Evolutionary conservation across 306 rosid species (phyloP), one percentile per base, ranked within the genome.

Genomic region (Lathyrus oleraceus): DNA sequence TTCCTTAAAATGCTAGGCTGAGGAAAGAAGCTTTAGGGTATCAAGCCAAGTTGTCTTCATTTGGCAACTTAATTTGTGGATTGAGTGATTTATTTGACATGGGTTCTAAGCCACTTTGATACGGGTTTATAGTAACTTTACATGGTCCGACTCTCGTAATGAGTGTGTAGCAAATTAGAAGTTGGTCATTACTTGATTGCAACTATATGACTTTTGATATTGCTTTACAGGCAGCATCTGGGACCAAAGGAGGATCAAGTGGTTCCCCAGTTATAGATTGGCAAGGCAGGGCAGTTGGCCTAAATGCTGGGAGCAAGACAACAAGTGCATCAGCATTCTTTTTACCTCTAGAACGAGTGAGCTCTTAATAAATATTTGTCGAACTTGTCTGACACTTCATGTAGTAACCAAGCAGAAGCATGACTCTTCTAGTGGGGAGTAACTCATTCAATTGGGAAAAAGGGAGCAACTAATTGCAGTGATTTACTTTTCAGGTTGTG

Each of bases 181-280:
- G 35, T 47, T 73, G 20, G 16, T 30, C 30, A 11, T 17, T 51
- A 49, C 67, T 60, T 73, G 48, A 64, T 40, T 70, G 60, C 59
- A 58, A 74, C 78, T 27, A 58, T 28, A 14, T 73, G 45, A n/a
- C 64, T 68, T 35, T n/a, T 76, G 54, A 58, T n/a, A 66, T 79
- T 60, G 67, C 49, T 62, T 65, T 79, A 19, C 84, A 94, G 98
- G 98, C 98, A 69, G 98, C 98, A 62, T 94, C 98, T 64, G 98
- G 98, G 73, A 94, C 98, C 63, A 94, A 94, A 87, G 96, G 98
- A 74, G 97, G 98, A 64, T 90, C 98, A 23, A 94, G 97, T 84
- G 97, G 98, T 52, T 94, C 98, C 67, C 97, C 98, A 19, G 97
- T 94, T 67, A 87, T 94, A 76, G 96, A 94, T 85, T 94, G 95